Evolutionary conservation across 1,139 yeast species (phyloP).

Genomic region (Candida sp.): DNA sequence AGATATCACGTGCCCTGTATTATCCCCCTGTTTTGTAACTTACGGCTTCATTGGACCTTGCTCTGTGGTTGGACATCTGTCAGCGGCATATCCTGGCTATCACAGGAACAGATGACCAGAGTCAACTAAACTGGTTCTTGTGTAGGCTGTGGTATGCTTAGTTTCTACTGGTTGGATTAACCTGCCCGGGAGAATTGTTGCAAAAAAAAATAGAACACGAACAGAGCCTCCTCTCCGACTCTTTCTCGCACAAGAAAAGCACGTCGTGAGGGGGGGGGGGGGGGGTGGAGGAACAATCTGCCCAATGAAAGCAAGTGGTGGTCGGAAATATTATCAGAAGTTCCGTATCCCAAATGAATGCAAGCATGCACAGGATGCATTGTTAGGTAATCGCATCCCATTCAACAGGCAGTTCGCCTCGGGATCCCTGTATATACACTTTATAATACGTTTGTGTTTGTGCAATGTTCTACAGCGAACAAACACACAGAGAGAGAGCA

Average conservation of each 20-base stretch:
- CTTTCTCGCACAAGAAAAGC: background rate
- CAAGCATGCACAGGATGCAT: background rate
- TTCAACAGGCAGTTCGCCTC: background rate
- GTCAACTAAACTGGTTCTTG: no score
- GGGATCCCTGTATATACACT: background rate
- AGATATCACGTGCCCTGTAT: background rate
- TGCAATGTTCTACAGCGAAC: background rate
- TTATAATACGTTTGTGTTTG: background rate
- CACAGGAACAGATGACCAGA: no score
- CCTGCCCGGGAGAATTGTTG: background rate
- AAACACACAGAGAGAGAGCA: background rate
- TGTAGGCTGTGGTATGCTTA: no score
- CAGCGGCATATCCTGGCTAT: no score
- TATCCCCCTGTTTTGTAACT: background rate
- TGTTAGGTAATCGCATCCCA: background rate
- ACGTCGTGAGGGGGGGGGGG: no score
- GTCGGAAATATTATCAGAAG: background rate
- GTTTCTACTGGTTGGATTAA: no score
- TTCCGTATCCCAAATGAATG: background rate
- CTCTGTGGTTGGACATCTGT: no score
- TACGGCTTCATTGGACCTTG: no score
- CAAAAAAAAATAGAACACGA: background rate
- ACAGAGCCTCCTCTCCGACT: background rate
- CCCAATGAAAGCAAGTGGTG: no score
- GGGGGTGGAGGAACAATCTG: no score